These are phyloP conservation scores for Pyrrhoderma lamaoense DNA, from an alignment of 1,284 basidiomycete species.

Conservation along the genomic window DNA sequence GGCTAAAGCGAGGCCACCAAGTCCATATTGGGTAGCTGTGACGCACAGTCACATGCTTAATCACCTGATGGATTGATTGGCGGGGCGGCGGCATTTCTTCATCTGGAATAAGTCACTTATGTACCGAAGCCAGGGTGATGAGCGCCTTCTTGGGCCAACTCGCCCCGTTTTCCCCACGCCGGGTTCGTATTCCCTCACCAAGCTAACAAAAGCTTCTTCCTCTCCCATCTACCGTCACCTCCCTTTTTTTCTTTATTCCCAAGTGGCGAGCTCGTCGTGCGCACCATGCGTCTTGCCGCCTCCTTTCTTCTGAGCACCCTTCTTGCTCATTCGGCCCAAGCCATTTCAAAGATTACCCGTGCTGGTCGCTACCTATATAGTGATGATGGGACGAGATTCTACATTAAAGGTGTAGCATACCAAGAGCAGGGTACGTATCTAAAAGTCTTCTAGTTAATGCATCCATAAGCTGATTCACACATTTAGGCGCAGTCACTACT, in stretches of 20 bases:
- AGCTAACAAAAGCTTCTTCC: background rate
- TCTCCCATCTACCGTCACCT: background rate
- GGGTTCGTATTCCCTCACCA: background rate
- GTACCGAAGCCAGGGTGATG: background rate
- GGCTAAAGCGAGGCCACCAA: too few relatives aligned
- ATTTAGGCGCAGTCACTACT: conserved; percentile 24
- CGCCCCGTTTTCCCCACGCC: conserved; percentile 1
- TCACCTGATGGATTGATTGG: too few relatives aligned
- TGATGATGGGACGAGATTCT: conserved; percentile 70
- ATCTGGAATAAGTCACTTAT: too few relatives aligned
- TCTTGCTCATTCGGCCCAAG: conserved; percentile 37
- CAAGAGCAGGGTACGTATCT: conserved; percentile 67
- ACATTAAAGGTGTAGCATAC: conserved; percentile 89
- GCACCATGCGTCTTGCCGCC: conserved; percentile 5
- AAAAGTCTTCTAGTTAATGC: too few relatives aligned
- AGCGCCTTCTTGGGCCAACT: background rate
- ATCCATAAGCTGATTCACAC: background rate
- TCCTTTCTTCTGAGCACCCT: conserved; percentile 19
- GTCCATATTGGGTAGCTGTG: too few relatives aligned
- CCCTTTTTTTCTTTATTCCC: background rate
- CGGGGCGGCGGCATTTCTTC: too few relatives aligned
- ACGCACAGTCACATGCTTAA: too few relatives aligned
- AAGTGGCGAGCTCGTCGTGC: background rate
- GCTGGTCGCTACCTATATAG: conserved; percentile 75
- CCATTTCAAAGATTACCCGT: conserved; percentile 54